These are phyloP conservation scores for Starmerella khaoyaiensis DNA, from an alignment of 805 yeast genomes.

Conservation along the genomic window DNA sequence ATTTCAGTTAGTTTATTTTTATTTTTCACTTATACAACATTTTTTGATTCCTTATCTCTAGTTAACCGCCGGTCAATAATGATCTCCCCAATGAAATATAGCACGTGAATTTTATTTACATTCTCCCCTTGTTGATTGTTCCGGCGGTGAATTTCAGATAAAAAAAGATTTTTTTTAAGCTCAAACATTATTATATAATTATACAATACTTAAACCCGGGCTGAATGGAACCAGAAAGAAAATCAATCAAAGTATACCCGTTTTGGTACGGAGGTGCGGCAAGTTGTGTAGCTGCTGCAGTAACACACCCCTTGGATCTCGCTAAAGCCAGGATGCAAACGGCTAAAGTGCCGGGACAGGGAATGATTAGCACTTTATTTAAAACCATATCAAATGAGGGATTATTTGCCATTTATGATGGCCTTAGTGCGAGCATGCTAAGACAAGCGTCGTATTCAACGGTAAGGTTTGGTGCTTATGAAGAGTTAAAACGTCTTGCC, in stretches of 20 bases:
- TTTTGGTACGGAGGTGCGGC: conserved; percentile 37
- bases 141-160: too few species aligned
- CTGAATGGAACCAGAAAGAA: too few species aligned
- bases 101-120: too few species aligned
- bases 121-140: too few species aligned
- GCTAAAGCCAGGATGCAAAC: conserved; percentile 83
- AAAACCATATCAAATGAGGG: conserved; percentile 52
- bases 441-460: conserved; percentile 85
- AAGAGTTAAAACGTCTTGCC: conserved; percentile 45
- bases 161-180: too few species aligned
- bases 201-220: too few species aligned
- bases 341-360: conserved; percentile 52
- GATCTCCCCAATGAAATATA: too few species aligned
- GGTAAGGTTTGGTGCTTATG: conserved; percentile 78
- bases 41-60: too few species aligned
- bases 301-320: conserved; percentile 65
- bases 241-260: conserved; percentile 10
- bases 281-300: conserved; percentile 31
- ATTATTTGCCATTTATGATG: conserved; percentile 55
- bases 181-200: too few species aligned
- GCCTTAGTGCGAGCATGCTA: conserved; percentile 65
- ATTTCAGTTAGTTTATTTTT: neutral
- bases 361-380: conserved; percentile 47
- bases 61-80: too few species aligned
- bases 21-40: neutral